These are phyloP conservation scores for Sporobolomyces phaffii DNA, from an alignment of 768 basidiomycete species.

Conservation along the genomic window DNA sequence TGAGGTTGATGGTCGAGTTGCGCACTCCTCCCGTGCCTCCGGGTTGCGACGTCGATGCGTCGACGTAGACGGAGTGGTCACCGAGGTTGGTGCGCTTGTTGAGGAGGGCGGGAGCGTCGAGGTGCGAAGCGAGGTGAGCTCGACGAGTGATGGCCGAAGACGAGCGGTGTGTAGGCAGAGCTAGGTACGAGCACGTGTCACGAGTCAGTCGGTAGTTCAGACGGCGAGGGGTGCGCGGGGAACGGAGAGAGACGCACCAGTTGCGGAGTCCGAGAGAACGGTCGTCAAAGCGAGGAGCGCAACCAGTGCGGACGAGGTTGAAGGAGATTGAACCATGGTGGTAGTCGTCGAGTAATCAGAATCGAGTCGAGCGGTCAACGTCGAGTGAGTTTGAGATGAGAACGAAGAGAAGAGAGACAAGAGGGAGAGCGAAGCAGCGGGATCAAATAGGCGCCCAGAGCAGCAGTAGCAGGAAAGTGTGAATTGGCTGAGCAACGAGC, in stretches of 20 bases:
- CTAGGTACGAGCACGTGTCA: not conserved
- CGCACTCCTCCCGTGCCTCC: constrained; percentile 17
- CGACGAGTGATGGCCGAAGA: constrained; percentile 16
- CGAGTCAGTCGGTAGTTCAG: not conserved
- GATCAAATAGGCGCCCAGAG: not conserved
- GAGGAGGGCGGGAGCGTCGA: not conserved
- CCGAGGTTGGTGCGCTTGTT: constrained; percentile 21
- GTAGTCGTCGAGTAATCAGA: not conserved
- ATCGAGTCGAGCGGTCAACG: not conserved
- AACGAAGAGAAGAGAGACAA: not conserved
- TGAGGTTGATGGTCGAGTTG: constrained; percentile 39
- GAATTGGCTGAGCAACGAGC: too few species aligned
- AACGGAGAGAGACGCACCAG: constrained; percentile 4
- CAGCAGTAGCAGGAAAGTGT: not conserved
- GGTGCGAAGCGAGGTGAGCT: constrained; percentile 21
- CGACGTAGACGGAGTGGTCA: constrained; percentile 36
- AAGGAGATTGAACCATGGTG: constrained; percentile 11
- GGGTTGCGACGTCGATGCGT: constrained; percentile 18
- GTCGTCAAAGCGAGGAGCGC: constrained; percentile 17
- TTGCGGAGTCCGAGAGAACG: not conserved
- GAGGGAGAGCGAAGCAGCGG: not conserved
- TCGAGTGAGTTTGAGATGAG: not conserved
- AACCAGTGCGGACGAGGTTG: constrained; percentile 18
- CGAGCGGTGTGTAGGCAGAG: constrained; percentile 25
- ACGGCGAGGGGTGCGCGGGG: not conserved